A percentile compares a stretch with the other conserved stretches of the same genome.
phyloP scores from a whole-genome alignment of 495 filamentous ascomycete genomes.

The Letharia columbiana region DNA sequence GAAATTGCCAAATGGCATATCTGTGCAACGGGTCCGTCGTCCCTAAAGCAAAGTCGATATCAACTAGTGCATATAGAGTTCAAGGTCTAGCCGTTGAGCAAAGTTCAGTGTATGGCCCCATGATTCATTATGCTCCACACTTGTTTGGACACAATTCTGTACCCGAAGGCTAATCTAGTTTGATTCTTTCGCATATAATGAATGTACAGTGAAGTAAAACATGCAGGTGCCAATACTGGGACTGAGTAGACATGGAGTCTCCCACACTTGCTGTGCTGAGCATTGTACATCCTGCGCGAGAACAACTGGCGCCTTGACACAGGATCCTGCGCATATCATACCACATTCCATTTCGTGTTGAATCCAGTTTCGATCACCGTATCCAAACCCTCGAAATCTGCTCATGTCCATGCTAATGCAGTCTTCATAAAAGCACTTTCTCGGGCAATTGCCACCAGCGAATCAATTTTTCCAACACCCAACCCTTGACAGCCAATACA shows the following conservation, averaged over 20 bases:
- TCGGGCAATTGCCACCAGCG: not conserved
- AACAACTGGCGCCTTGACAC: not conserved
- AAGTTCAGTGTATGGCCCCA: not conserved
- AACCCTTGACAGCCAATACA: not conserved
- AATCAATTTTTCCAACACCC: not conserved
- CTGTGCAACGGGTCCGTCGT: conserved; percentile 12
- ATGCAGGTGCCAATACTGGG: not conserved
- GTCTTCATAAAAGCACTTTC: not conserved
- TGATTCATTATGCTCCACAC: not conserved
- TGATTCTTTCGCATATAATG: not conserved
- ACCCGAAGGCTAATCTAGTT: not conserved
- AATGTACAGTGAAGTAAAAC: not conserved
- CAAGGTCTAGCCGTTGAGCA: not conserved
- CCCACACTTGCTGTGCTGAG: not conserved
- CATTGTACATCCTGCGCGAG: not conserved
- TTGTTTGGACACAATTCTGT: not conserved
- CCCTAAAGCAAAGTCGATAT: not conserved
- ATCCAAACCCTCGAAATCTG: not conserved
- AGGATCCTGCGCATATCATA: not conserved
- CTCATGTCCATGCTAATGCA: conserved; percentile 4
- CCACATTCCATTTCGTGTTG: not conserved
- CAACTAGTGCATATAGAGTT: not conserved
- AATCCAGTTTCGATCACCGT: not conserved
- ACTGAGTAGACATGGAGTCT: not conserved
- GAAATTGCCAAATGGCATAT: conserved; percentile 19